Conservation (phyloP, 768 basidiomycete species). For the Botryobasidium botryosum region DNA sequence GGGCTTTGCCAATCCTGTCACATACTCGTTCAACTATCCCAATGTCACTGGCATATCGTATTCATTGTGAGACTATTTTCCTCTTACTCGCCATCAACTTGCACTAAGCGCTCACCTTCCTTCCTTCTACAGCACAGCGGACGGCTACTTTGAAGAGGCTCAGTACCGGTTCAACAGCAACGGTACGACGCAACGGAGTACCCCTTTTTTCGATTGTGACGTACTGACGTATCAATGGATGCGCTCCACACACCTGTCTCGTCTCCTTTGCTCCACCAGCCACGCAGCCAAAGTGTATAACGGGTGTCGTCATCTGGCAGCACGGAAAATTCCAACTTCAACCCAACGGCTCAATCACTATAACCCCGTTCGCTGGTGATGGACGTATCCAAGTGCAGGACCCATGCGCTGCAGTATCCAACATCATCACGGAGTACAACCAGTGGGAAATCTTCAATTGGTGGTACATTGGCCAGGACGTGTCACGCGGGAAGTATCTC, state of each 20-base stretch:
- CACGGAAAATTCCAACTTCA: slow-evolving; percentile 62
- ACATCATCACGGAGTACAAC: slow-evolving; percentile 76
- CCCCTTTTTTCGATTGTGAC: not conserved
- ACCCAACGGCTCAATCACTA: slow-evolving; percentile 62
- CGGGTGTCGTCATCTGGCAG: slow-evolving; percentile 73
- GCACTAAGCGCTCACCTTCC: not conserved
- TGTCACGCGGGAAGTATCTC: slow-evolving; percentile 42
- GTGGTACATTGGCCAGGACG: slow-evolving; percentile 65
- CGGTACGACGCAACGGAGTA: slow-evolving; percentile 42
- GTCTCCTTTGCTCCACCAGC: slow-evolving; percentile 26
- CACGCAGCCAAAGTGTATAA: slow-evolving; percentile 73
- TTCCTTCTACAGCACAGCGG: slow-evolving; percentile 33
- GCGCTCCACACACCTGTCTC: not conserved
- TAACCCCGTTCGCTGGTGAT: slow-evolving; percentile 54
- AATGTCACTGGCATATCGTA: slow-evolving; percentile 70
- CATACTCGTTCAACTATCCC: slow-evolving; percentile 72
- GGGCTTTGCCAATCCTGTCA: slow-evolving; percentile 75
- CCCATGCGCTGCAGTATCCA: slow-evolving; percentile 75
- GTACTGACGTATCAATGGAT: not conserved
- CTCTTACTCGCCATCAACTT: not conserved
- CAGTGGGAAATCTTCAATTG: slow-evolving; percentile 41
- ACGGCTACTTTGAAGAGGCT: slow-evolving; percentile 74
- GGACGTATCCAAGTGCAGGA: slow-evolving; percentile 93
- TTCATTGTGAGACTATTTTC: slow-evolving; percentile 53
- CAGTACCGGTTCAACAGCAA: slow-evolving; percentile 83